Base-by-base conservation (phyloP, 176 grass and related monocot species). In the Oryza meridionalis region DNA sequence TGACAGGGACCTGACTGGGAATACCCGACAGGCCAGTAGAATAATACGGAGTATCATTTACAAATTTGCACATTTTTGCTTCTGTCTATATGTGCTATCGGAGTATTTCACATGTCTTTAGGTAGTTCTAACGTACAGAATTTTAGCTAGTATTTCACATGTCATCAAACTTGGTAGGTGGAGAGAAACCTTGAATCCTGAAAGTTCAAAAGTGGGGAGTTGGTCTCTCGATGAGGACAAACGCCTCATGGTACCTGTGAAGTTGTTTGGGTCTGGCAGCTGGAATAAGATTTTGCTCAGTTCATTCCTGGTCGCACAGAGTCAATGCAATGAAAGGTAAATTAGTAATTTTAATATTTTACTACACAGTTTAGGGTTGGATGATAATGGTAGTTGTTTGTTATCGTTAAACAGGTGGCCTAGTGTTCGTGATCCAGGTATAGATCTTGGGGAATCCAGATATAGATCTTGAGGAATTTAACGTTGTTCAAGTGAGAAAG, bases 161-260 rank as follows among this genome's bases (percentile, higher is more conserved):
- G 72, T 77, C 21, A 51, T 63, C 50, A 31, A 73, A 58, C 72
- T 82, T 35, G 62, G 51, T 79, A 98, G 96, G 89, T 98, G 87
- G 87, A 91, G 83, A 63, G 91, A 91, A 90, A 86, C 96, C 7
- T 74, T 98, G 65, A 76, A 88, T 81, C 96, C 96, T 62, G 75
- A 82, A 69, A 95, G 87, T 76, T 93, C 84, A 77, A 91, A 83
- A 82, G 89, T 93, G 64, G 96, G 96, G 65, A 93, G 96, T 75
- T 98, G 96, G 96, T 81, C 73, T 69, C 81, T 90, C 31, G 85
- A 98, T 71, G 96, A 98, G 82, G 96, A 98, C 75, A 98, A 92
- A 79, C 89, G 80, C 15, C 91, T 98, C 16, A 87, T 91, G 84
- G 87, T 94, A 76, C 84, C 87, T 85, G 84, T 95, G 46, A 90